phyloP scores from a whole-genome alignment of 108 stramenopile genomes.

The Discostella stelligeroides region DNA sequence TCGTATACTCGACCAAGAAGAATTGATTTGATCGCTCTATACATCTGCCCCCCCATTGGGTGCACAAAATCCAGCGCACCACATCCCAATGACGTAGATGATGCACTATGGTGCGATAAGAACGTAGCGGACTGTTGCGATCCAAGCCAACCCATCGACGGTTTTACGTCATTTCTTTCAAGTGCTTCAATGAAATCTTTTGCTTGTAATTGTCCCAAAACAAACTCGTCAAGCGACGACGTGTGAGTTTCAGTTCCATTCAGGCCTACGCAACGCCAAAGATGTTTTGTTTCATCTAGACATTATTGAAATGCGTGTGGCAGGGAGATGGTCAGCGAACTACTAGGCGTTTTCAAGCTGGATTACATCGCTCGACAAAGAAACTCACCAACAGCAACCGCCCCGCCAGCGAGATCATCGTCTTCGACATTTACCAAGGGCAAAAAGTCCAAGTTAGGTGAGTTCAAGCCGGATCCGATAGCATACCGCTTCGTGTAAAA shows the following conservation, averaged over 20 bases:
- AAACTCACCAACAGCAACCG: slow-evolving; percentile 57
- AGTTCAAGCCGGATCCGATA: slow-evolving; percentile 78
- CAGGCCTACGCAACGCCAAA: slow-evolving; percentile 74
- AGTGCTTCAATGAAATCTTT: slow-evolving; percentile 71
- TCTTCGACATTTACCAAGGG: slow-evolving; percentile 85
- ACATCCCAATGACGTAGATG: slow-evolving; percentile 80
- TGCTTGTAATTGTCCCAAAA: slow-evolving; percentile 71
- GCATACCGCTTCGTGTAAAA: slow-evolving; percentile 79
- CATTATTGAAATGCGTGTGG: not conserved
- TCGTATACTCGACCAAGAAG: slow-evolving; percentile 66
- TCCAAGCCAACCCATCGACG: slow-evolving; percentile 86
- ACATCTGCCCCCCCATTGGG: slow-evolving; percentile 81
- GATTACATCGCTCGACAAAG: no score
- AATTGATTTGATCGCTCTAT: slow-evolving; percentile 71
- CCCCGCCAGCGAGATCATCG: slow-evolving; percentile 63
- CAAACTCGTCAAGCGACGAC: slow-evolving; percentile 78
- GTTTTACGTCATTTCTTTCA: slow-evolving; percentile 72
- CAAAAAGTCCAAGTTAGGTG: slow-evolving; percentile 80
- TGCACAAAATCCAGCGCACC: slow-evolving; percentile 85
- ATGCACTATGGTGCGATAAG: slow-evolving; percentile 78
- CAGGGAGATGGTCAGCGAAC: slow-evolving; percentile 1
- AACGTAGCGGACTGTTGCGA: slow-evolving; percentile 77
- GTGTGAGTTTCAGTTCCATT: slow-evolving; percentile 92
- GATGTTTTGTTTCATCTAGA: slow-evolving; percentile 69
- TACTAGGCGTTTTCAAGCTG: not conserved